Base-by-base conservation (phyloP, 192 early-diverging fungal species). In the Backusella mclennaniae region DNA sequence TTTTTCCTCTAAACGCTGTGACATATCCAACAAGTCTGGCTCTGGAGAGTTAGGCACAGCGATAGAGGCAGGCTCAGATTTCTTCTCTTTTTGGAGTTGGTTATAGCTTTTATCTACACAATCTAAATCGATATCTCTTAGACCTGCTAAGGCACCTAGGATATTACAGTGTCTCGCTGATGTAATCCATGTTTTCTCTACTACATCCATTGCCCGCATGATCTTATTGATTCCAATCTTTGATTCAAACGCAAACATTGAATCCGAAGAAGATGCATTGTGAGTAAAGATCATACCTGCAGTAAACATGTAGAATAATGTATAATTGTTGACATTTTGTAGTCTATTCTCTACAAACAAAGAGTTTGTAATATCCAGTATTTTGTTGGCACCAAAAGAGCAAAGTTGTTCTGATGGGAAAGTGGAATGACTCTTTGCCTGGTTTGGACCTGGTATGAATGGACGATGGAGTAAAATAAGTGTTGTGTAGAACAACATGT, bases 381-480 rank as follows among this genome's bases (percentile, higher is more conserved):
- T 84, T 4, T 75, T 77, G 42, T 80, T 80, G 46, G 82, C 82
- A 8, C 79, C 76, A 68, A 69, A 74, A 14, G 76, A 78, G 36
- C 82, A 84, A 14, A 77, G 74, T 26, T 73, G 69, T 44, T 71
- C 73, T 5, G 76, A 75, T 66, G 73, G 79, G 59, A 80, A 84
- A 9, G 49, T 14, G 17, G 76, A 80, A 17, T 59, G 19, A 6
- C 73, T 38, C 4, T 39, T 23, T 3, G 68, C 21, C 26, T 70
- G 73, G 1, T 73, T 68, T 21, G 66, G 35, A 52, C 80, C 46
- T 56, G 73, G 79, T 83, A 84, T 85, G 67, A 87, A 88, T 2
- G 86, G 87, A 3, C 87, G 85, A 79, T 90, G 87, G n/a, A 90
- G 69, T 23, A 90, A 75, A 71, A 87, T 87, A 36, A 90, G 71